Conservation (phyloP, 2,329 filamentous ascomycete genomes). For the Trichoderma sp. region DNA sequence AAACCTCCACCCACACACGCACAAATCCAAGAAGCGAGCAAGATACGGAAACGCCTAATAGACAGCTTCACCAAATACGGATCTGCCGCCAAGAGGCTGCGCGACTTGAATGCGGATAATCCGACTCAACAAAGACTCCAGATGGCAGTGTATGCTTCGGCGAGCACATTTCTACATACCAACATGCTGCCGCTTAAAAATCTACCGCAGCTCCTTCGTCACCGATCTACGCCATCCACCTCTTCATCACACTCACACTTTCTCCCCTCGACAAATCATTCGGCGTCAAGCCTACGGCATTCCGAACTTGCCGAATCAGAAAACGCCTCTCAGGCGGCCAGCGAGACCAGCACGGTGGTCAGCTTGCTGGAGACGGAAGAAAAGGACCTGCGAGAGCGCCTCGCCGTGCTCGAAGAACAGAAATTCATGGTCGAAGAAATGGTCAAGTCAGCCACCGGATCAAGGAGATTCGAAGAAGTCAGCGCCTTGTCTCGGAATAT, state of each 20-base stretch:
- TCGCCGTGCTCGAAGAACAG: slow-evolving; percentile 89
- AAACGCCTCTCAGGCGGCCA: slow-evolving; percentile 46
- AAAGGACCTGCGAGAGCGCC: slow-evolving; percentile 73
- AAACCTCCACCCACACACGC: slow-evolving; percentile 55
- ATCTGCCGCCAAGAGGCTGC: slow-evolving; percentile 74
- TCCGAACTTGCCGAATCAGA: slow-evolving; percentile 51
- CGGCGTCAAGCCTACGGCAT: slow-evolving; percentile 46
- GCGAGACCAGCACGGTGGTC: slow-evolving; percentile 56
- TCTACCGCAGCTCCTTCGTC: slow-evolving; percentile 65
- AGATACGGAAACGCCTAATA: slow-evolving; percentile 84
- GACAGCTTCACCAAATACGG: slow-evolving; percentile 91
- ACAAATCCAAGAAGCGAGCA: slow-evolving; percentile 82
- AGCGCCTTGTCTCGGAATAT: slow-evolving; percentile 75
- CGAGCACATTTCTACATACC: slow-evolving; percentile 79
- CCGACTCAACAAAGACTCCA: slow-evolving; percentile 74
- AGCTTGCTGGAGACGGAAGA: slow-evolving; percentile 76
- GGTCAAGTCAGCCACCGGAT: slow-evolving; percentile 74
- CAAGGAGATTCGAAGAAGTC: slow-evolving; percentile 84
- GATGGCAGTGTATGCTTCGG: slow-evolving; percentile 78
- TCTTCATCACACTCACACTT: slow-evolving; percentile 37
- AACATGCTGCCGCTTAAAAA: slow-evolving; percentile 88
- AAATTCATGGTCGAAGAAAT: slow-evolving; percentile 86
- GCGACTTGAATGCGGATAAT: slow-evolving; percentile 73
- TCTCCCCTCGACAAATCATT: slow-evolving; percentile 40
- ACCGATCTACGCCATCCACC: slow-evolving; percentile 39